phyloP scores from a whole-genome alignment of 2,329 filamentous ascomycete species.

The Annulohypoxylon truncatum region DNA sequence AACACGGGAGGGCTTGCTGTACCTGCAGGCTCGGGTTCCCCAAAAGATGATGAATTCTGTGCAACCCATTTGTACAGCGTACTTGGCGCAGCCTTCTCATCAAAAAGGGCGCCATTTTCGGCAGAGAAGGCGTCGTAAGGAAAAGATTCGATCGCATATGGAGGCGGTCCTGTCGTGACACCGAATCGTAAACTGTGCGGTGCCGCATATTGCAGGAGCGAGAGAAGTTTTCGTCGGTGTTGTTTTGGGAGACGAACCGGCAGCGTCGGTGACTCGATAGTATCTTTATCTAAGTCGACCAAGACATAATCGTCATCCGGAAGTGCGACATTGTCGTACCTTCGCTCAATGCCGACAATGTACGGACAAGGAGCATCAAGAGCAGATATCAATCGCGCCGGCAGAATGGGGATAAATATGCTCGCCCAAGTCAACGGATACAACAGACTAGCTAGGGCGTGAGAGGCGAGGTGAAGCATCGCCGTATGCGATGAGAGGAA shows the following conservation, averaged over 20 bases:
- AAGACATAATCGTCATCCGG: conserved; percentile 96
- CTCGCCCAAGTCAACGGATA: conserved; percentile 95
- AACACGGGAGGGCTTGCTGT: conserved; percentile 76
- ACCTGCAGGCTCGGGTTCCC: conserved; percentile 67
- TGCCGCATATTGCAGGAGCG: conserved; percentile 87
- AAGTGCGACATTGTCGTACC: conserved; percentile 86
- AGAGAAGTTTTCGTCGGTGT: conserved; percentile 88
- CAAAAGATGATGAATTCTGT: conserved; percentile 90
- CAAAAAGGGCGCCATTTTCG: conserved; percentile 85
- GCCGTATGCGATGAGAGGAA: conserved; percentile 94
- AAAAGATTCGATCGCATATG: conserved; percentile 92
- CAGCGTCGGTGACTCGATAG: conserved; percentile 83
- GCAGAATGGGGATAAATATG: conserved; percentile 92
- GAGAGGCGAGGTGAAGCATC: conserved; percentile 93
- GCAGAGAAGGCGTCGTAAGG: conserved; percentile 91
- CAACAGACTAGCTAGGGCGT: conserved; percentile 84
- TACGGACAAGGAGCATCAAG: conserved; percentile 96
- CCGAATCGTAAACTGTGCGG: conserved; percentile 90
- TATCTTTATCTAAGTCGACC: conserved; percentile 91
- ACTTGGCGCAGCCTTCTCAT: conserved; percentile 74
- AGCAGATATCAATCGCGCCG: conserved; percentile 86
- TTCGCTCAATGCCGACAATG: conserved; percentile 93
- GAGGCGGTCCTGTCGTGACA: conserved; percentile 87
- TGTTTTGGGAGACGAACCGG: conserved; percentile 87
- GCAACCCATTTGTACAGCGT: conserved; percentile 87